Percentiles rank a stretch among this genome's conserved stretches.
Evolutionary conservation across 2,329 filamentous ascomycete genomes (phyloP).

Genomic region (Emergomyces orientalis): DNA sequence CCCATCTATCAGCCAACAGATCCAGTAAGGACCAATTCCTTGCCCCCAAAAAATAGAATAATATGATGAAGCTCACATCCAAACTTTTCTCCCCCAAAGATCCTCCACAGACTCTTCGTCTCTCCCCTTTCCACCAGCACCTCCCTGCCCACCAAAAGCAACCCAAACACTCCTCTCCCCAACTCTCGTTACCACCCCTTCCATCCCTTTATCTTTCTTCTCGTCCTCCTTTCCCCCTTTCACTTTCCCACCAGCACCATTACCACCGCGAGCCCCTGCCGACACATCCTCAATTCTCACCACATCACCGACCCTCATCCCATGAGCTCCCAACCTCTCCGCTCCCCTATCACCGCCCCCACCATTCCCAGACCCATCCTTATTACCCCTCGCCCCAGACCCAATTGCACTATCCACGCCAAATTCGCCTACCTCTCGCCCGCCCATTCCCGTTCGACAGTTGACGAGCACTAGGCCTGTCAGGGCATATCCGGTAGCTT

Average conservation of each 20-base stretch:
- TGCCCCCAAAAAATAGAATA: background rate
- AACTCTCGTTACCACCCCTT: conserved; percentile 40
- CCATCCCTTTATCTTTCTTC: conserved; percentile 28
- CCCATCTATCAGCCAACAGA: conserved; percentile 11
- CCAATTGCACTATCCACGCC: conserved; percentile 56
- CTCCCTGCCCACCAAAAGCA: conserved; percentile 35
- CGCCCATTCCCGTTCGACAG: conserved; percentile 80
- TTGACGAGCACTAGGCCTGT: conserved; percentile 55
- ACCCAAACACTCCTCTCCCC: conserved; percentile 37
- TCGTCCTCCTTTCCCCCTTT: conserved; percentile 26
- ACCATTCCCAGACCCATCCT: conserved; percentile 9
- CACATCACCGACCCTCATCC: conserved; percentile 41
- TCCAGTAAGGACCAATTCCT: background rate
- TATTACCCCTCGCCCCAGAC: conserved; percentile 3
- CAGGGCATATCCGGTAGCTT: conserved; percentile 34
- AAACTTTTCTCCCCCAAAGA: conserved; percentile 49
- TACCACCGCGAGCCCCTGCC: conserved; percentile 12
- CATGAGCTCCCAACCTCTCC: conserved; percentile 35
- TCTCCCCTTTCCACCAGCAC: conserved; percentile 24
- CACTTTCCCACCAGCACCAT: conserved; percentile 23
- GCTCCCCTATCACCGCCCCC: conserved; percentile 17
- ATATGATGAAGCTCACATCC: conserved; percentile 46
- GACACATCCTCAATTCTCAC: conserved; percentile 36
- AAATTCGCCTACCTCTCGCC: conserved; percentile 82
- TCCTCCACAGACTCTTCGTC: conserved; percentile 40